A percentile compares a stretch with the other conserved stretches of the same genome.
Conservation (phyloP, 306 rosid species). For the Potentilla sterilis region DNA sequence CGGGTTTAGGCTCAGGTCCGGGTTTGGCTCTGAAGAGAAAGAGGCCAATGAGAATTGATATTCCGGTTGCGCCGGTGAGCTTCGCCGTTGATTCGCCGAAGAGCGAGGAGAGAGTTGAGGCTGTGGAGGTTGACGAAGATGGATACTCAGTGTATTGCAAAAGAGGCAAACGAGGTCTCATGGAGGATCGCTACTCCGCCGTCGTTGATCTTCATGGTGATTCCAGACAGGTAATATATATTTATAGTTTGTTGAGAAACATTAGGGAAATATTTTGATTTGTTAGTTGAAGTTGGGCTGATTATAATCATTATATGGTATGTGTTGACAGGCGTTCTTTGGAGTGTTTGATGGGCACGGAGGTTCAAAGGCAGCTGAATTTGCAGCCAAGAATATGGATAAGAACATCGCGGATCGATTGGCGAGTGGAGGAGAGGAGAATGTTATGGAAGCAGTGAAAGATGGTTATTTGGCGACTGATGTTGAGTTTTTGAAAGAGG, state of each 20-base stretch:
- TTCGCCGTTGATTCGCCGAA: constrained; percentile 26
- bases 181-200: constrained; percentile 57
- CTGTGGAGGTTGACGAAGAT: constrained; percentile 45
- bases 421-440: constrained; percentile 21
- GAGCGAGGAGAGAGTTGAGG: constrained; percentile 27
- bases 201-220: constrained; percentile 31
- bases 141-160: constrained; percentile 51
- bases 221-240: constrained; percentile 34
- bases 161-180: constrained; percentile 40
- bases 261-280: constrained; percentile 1
- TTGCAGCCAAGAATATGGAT: constrained; percentile 42
- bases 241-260: background rate
- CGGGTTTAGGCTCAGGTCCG: constrained; percentile 11
- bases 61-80: constrained; percentile 24
- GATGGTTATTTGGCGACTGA: constrained; percentile 41
- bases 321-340: constrained; percentile 42
- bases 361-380: constrained; percentile 48
- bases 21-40: constrained; percentile 40
- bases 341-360: constrained; percentile 65
- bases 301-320: background rate
- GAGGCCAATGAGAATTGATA: constrained; percentile 42
- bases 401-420: constrained; percentile 30
- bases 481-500: constrained; percentile 32
- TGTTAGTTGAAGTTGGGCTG: constrained; percentile 8
- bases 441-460: constrained; percentile 39